These are phyloP conservation scores for Cicer pinnatifidum DNA, from an alignment of 306 rosid genomes.

Conservation along the genomic window DNA sequence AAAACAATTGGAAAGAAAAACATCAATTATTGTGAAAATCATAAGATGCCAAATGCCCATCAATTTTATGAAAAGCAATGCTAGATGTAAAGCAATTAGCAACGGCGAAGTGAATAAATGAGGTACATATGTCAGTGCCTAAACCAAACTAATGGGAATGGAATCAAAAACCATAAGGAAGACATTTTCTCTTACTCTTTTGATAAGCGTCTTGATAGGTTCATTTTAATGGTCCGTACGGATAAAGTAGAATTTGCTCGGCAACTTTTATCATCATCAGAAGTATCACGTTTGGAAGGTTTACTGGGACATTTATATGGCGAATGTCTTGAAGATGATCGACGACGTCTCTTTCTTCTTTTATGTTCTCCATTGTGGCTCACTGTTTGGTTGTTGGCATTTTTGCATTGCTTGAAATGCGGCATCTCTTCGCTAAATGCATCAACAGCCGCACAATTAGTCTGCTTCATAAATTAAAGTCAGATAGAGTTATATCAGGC, in stretches of 20 bases:
- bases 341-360: slow-evolving; percentile 49
- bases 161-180: slow-evolving; percentile 35
- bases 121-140: neutral
- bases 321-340: slow-evolving; percentile 50
- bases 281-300: slow-evolving; percentile 43
- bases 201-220: slow-evolving; percentile 41
- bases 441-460: slow-evolving; percentile 35
- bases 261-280: slow-evolving; percentile 48
- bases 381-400: slow-evolving; percentile 41
- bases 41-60: slow-evolving; percentile 11
- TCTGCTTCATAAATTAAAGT: slow-evolving; percentile 58
- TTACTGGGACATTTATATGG: slow-evolving; percentile 46
- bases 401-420: slow-evolving; percentile 47
- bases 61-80: slow-evolving; percentile 7
- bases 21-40: slow-evolving; percentile 5
- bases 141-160: slow-evolving; percentile 29
- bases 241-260: slow-evolving; percentile 47
- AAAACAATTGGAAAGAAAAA: slow-evolving; percentile 19
- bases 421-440: slow-evolving; percentile 60
- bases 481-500: slow-evolving; percentile 32
- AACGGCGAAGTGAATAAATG: slow-evolving; percentile 16
- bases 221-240: slow-evolving; percentile 33
- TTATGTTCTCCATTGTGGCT: slow-evolving; percentile 45
- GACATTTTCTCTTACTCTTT: slow-evolving; percentile 50
- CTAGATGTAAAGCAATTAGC: slow-evolving; percentile 19